Percentiles rank a stretch among this genome's conserved stretches.
Conservation (phyloP, 805 yeast genomes). For the Saccharomycopsis lassenensis region DNA sequence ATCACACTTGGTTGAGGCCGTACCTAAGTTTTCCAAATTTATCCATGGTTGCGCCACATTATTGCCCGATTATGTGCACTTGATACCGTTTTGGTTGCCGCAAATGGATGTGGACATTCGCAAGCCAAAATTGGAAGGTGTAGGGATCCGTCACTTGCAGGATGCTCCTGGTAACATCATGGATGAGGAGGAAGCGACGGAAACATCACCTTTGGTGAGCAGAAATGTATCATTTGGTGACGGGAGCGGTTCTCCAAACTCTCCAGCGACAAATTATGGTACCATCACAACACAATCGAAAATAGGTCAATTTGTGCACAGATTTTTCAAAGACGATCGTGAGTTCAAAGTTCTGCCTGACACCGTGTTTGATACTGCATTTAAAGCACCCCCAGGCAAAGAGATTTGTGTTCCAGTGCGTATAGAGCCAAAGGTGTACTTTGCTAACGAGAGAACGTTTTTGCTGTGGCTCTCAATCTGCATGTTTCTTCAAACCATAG, state of each 20-base stretch:
- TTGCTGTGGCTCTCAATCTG: conserved; percentile 90
- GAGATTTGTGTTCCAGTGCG: conserved; percentile 86
- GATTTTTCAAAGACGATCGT: conserved; percentile 41
- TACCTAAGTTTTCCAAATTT: conserved; percentile 94
- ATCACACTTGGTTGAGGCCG: conserved; percentile 93
- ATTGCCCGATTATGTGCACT: conserved; percentile 68
- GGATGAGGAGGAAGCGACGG: conserved; percentile 52
- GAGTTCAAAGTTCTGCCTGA: conserved; percentile 47
- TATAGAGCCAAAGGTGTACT: conserved; percentile 97
- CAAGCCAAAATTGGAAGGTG: conserved; percentile 57
- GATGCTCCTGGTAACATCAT: conserved; percentile 44
- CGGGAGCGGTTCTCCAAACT: no score
- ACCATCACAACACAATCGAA: no score
- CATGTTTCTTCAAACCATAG: conserved; percentile 78
- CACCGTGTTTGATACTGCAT: conserved; percentile 46
- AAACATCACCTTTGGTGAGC: no score
- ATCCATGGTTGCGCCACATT: conserved; percentile 95
- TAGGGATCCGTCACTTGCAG: conserved; percentile 23
- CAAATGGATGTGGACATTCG: conserved; percentile 95
- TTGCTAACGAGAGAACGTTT: conserved; percentile 94
- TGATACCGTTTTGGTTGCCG: conserved; percentile 95
- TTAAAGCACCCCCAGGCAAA: conserved; percentile 80
- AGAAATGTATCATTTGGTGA: no score
- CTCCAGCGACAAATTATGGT: no score
- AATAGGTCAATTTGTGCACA: conserved; percentile 29